Conservation (phyloP, 148 eudicot genomes). For the Rhododendron molle region DNA sequence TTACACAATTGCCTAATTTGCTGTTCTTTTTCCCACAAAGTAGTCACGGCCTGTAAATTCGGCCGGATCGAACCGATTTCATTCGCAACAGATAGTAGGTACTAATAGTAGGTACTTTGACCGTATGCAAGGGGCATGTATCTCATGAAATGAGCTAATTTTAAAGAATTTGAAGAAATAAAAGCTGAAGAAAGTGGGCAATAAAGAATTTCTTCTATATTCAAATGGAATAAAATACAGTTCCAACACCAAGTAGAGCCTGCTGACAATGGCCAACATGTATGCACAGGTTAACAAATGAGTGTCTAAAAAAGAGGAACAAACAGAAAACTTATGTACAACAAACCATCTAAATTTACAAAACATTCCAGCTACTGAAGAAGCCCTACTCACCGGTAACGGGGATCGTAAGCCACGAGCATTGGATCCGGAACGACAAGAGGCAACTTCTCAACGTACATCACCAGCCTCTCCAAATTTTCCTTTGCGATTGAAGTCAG, state of each 20-base stretch:
- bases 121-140: not conserved
- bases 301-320: not conserved
- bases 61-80: not conserved
- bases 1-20: not conserved
- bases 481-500: constrained; percentile 45
- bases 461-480: constrained; percentile 55
- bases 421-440: constrained; percentile 45
- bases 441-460: constrained; percentile 65
- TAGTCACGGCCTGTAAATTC: not conserved
- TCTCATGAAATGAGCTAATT: not conserved
- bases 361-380: constrained; percentile 1
- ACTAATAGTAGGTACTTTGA: not conserved
- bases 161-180: not conserved
- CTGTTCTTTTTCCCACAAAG: not conserved
- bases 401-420: constrained; percentile 37
- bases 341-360: constrained; percentile 1
- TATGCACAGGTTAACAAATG: constrained; percentile 12
- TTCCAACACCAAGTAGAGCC: not conserved
- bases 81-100: not conserved
- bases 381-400: constrained; percentile 18
- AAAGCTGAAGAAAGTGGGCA: not conserved
- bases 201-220: not conserved
- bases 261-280: constrained; percentile 9
- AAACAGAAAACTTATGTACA: constrained; percentile 5
- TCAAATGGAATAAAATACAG: not conserved